Evolutionary conservation across 2,329 filamentous ascomycete species (phyloP), one percentile per base, ranked within the genome.

Genomic region (Diaporthe vaccinii): DNA sequence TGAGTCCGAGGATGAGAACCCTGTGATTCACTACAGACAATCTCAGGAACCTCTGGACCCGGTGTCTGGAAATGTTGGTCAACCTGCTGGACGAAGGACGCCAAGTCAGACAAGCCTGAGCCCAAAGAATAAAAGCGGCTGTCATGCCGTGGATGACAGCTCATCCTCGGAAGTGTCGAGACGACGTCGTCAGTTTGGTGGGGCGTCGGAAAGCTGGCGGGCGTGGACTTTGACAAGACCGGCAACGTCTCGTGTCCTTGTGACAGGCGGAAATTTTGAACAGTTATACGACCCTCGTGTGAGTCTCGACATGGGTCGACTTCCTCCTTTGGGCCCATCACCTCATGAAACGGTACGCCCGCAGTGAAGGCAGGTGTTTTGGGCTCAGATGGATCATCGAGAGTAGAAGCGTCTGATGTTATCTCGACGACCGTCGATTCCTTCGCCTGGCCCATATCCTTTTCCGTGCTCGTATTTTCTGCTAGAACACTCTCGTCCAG

Each of bases 71-170:
- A 76, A 22, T 74, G 74, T 20, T 71, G 73, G 58, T 79, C 78
- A 28, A 78, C 74, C n/a, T 76, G 72, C 17, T 79, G 76, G 14
- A 80, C 79, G 44, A 79, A 77, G 14, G 79, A 79, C 8, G 77
- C 78, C 62, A 79, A 72, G 67, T 79, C 78, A 49, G 77, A 75
- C 22, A 79, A 71, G 10, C 78, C 77, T 4, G 78, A 76, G 46
- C 78, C 74, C 17, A 79, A 51, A 15, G 79, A 80, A 57, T 77
- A 79, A 39, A 75, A 73, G 51, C 76, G 78, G 58, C 76, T 78
- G 15, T 76, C 76, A 25, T 72, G 77, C 20, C 46, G 41, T 20
- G 70, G 31, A 72, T 72, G 34, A 61, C 70, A 73, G 57, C 36
- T 53, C 41, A 46, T 25, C n/a, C 55, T 44, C 17, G 73, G 61